Evolutionary conservation across 176 grass and related monocot genomes (phyloP), one percentile per base, ranked within the genome.

Genomic region (Chrysopogon serrulatus): DNA sequence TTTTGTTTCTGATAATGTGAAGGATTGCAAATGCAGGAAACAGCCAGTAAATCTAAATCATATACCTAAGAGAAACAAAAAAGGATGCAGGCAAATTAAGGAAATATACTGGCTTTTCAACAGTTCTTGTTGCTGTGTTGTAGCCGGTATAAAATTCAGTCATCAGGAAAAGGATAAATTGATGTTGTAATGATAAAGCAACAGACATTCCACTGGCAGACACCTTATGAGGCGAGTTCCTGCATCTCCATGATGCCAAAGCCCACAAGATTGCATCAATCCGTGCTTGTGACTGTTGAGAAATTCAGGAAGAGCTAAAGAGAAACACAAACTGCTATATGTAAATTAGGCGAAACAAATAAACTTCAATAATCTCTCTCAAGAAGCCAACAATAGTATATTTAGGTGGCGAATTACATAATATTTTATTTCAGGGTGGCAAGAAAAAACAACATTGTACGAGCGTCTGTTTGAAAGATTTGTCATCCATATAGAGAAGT

Each of bases 241-340:
- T 65, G 43, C 71, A 84, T 47, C 71, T 65, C 42, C 71, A 66
- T 74, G 68, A 73, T 76, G 71, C 71, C n/a, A n/a, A n/a, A n/a
- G n/a, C n/a, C n/a, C 42, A 78, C 44, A 23, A 16, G 19, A 75
- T 59, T 21, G 56, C 44, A 86, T 53, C 59, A 57, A 67, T 74
- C 27, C n/a, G 42, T 24, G 33, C 27, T 33, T 27, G 4, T 65
- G 10, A 10, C 24, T 68, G 14, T 49, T 18, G n/a, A 49, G 9
- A 64, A 75, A 37, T 28, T 4, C 21, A 4, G 49, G 49, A 62
- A 72, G 37, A 71, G 34, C 4, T 70, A 24, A 59, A 59, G 48
- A 68, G 57, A 6, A 36, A 3, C 9, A 84, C 9, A n/a, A n/a
- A n/a, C n/a, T n/a, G n/a, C n/a, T n/a, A n/a, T n/a, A n/a, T n/a